phyloP scores from a whole-genome alignment of 352 stramenopile species.

The Globisporangium splendens region DNA sequence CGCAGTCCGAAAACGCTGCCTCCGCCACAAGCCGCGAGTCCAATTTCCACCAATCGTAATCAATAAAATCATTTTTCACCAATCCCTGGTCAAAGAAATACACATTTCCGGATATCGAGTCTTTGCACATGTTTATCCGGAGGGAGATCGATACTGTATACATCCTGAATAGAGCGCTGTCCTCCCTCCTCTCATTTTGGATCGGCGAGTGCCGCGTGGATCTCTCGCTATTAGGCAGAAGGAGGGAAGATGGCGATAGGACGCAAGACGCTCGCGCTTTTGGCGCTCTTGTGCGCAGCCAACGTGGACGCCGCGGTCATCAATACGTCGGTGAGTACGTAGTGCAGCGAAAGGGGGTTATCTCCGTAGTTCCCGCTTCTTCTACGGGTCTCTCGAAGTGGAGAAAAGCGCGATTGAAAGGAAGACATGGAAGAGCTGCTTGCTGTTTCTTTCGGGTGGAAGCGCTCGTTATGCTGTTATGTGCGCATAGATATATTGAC shows the following conservation, averaged over 20 bases:
- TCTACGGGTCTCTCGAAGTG: neutral
- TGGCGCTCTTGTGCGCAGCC: slow-evolving; percentile 23
- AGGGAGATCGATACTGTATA: neutral
- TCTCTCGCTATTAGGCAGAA: slow-evolving; percentile 12
- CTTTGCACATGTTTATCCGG: slow-evolving; percentile 6
- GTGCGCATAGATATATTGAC: too few species aligned
- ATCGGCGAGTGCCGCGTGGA: slow-evolving; percentile 16
- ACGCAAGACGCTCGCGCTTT: slow-evolving; percentile 22
- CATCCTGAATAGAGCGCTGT: slow-evolving; percentile 5
- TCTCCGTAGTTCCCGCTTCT: neutral
- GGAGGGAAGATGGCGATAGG: slow-evolving; percentile 17
- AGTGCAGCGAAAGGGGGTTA: neutral
- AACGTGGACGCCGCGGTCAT: slow-evolving; percentile 44
- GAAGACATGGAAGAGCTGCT: neutral
- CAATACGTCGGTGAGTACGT: slow-evolving; percentile 59
- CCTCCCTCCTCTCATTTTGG: neutral
- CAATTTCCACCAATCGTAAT: slow-evolving; percentile 11
- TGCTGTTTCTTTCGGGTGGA: too few species aligned
- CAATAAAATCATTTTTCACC: neutral
- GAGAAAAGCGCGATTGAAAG: neutral
- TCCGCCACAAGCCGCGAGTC: slow-evolving; percentile 1
- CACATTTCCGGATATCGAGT: slow-evolving; percentile 7
- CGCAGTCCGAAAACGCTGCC: slow-evolving; percentile 4
- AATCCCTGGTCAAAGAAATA: neutral
- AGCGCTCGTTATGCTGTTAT: too few species aligned